Evolutionary conservation across 441 rosid genomes (phyloP).

Genomic region (Pelargonium australe): DNA sequence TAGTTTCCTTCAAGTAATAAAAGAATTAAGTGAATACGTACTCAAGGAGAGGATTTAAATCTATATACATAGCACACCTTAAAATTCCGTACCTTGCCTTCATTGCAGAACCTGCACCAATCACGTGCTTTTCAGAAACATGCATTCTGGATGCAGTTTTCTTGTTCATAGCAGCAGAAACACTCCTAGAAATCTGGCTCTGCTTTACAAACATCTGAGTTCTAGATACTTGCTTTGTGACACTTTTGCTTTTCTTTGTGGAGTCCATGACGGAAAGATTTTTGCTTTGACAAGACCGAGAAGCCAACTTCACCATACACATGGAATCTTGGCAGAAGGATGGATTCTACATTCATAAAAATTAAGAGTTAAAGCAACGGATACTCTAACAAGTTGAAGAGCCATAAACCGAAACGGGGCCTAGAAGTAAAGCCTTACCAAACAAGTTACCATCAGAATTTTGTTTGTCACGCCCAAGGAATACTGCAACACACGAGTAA

Average conservation of each 20-base stretch:
- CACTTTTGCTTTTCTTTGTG: slow-evolving; percentile 32
- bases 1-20: slow-evolving; percentile 44
- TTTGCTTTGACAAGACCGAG: slow-evolving; percentile 40
- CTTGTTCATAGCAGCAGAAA: slow-evolving; percentile 29
- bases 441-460: slow-evolving; percentile 53
- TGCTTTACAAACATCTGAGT: slow-evolving; percentile 25
- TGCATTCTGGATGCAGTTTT: slow-evolving; percentile 23
- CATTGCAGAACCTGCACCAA: slow-evolving; percentile 26
- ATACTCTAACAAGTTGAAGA: slow-evolving; percentile 9
- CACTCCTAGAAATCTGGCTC: slow-evolving; percentile 25
- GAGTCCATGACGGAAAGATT: slow-evolving; percentile 23
- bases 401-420: slow-evolving; percentile 9
- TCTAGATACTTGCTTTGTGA: slow-evolving; percentile 19
- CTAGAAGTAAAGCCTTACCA: slow-evolving; percentile 36
- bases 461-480: slow-evolving; percentile 45
- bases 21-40: neutral
- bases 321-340: slow-evolving; percentile 61
- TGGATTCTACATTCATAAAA: slow-evolving; percentile 38
- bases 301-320: slow-evolving; percentile 56
- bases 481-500: slow-evolving; percentile 62
- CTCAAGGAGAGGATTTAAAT: slow-evolving; percentile 2
- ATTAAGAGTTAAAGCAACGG: slow-evolving; percentile 12
- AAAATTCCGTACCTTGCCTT: slow-evolving; percentile 42
- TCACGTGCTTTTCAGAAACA: slow-evolving; percentile 32
- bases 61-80: neutral